A percentile compares a stretch with the other conserved stretches of the same genome.
Evolutionary conservation across 179 eudicot genomes (phyloP).

Genomic region (Beta lomatogona): DNA sequence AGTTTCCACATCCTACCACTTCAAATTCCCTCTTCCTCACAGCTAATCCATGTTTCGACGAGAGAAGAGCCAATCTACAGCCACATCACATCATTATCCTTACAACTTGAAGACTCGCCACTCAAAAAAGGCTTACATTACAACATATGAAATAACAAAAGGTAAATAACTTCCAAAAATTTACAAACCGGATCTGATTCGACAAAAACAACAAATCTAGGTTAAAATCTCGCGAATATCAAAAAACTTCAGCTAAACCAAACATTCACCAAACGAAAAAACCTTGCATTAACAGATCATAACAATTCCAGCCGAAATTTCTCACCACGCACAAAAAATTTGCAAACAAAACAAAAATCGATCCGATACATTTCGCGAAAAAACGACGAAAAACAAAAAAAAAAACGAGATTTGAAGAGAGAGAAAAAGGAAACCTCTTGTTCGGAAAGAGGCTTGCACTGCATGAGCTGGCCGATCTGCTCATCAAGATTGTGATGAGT

Average conservation of each 20-base stretch:
- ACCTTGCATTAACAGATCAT: slow-evolving; percentile 19
- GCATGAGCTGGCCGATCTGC: slow-evolving; percentile 90
- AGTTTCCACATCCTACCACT: neutral
- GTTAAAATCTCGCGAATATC: slow-evolving; percentile 7
- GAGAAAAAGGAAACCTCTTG: slow-evolving; percentile 49
- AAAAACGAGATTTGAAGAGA: slow-evolving; percentile 2
- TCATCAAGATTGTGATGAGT: slow-evolving; percentile 72
- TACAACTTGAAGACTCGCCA: neutral
- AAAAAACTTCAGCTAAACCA: neutral
- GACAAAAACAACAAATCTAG: slow-evolving; percentile 5
- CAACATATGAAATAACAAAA: neutral
- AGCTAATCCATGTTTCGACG: neutral
- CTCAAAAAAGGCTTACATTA: neutral
- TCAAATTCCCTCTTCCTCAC: neutral
- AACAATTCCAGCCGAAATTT: slow-evolving; percentile 2
- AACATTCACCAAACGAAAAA: neutral
- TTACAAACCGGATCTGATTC: slow-evolving; percentile 22
- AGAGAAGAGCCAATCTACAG: neutral
- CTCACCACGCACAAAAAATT: neutral
- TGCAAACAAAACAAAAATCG: slow-evolving; percentile 2
- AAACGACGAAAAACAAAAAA: neutral
- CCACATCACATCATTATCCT: neutral
- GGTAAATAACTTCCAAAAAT: too few relatives aligned
- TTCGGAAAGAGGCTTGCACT: slow-evolving; percentile 91
- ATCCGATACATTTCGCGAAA: neutral